A percentile compares a stretch with the other conserved stretches of the same genome.
Evolutionary conservation across 2,329 filamentous ascomycete species (phyloP).

Genomic region (Didymella arachidicola): DNA sequence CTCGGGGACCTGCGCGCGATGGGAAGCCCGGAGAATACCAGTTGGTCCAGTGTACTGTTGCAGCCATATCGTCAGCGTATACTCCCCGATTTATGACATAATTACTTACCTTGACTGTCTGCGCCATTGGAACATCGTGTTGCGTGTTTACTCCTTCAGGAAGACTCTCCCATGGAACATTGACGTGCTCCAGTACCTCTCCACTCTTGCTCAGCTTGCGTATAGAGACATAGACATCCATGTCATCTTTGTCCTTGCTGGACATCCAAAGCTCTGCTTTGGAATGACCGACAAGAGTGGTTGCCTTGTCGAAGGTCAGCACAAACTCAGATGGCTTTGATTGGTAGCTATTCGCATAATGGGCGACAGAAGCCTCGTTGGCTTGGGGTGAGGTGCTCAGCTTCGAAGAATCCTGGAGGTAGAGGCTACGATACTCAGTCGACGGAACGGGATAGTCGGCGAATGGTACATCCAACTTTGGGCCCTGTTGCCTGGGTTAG

Average conservation of each 20-base stretch:
- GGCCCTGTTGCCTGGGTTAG: too few species aligned
- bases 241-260: slow-evolving; percentile 53
- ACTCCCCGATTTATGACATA: slow-evolving; percentile 26
- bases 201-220: slow-evolving; percentile 56
- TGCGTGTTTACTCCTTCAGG: too few species aligned
- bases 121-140: too few species aligned
- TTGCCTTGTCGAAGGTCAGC: slow-evolving; percentile 44
- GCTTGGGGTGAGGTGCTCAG: neutral
- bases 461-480: neutral
- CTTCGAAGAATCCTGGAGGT: neutral
- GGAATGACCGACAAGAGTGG: slow-evolving; percentile 56
- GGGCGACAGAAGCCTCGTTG: too few species aligned
- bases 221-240: slow-evolving; percentile 55
- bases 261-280: slow-evolving; percentile 59
- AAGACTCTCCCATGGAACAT: slow-evolving; percentile 47
- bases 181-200: slow-evolving; percentile 53
- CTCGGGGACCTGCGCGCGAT: slow-evolving; percentile 47
- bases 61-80: slow-evolving; percentile 50
- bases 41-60: slow-evolving; percentile 51
- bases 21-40: slow-evolving; percentile 56
- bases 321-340: slow-evolving; percentile 12
- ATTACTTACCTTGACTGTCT: too few species aligned
- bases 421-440: neutral
- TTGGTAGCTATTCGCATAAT: slow-evolving; percentile 1
- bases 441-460: slow-evolving; percentile 23